A percentile compares a stretch with the other conserved stretches of the same genome.
Evolutionary conservation across 1,284 basidiomycete species (phyloP).

Genomic region (Microbotryum silenes-acaulis): DNA sequence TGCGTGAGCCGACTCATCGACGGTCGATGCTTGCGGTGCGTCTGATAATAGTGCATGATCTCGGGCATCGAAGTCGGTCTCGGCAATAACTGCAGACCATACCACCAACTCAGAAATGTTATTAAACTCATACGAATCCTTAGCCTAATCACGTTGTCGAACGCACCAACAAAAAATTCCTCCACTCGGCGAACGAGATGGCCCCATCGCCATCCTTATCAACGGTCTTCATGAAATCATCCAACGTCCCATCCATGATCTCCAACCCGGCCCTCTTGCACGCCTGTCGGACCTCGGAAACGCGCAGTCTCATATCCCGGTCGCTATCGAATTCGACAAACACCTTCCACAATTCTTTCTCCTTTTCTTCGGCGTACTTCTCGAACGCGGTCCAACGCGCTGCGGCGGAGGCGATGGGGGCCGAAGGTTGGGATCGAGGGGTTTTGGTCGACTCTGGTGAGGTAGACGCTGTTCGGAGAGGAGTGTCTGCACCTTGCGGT

Average conservation of each 20-base stretch:
- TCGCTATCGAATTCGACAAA: constrained; percentile 26
- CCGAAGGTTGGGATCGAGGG: neutral
- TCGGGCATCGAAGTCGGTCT: constrained; percentile 70
- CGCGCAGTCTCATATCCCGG: constrained; percentile 22
- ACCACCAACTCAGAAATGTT: neutral
- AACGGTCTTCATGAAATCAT: constrained; percentile 29
- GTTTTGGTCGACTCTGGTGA: constrained; percentile 2
- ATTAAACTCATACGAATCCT: neutral
- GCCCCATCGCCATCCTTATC: constrained; percentile 23
- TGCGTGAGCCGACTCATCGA: constrained; percentile 31
- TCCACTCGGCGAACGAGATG: constrained; percentile 75
- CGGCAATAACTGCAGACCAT: constrained; percentile 52
- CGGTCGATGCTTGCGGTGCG: constrained; percentile 20
- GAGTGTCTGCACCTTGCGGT: too few relatives aligned
- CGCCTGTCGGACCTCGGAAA: constrained; percentile 18
- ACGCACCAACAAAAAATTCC: constrained; percentile 68
- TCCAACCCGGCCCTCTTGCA: constrained; percentile 26
- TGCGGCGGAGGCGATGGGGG: neutral
- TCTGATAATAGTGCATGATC: constrained; percentile 55
- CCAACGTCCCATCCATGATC: constrained; percentile 13
- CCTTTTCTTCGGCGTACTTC: constrained; percentile 27
- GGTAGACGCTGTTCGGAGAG: constrained; percentile 5
- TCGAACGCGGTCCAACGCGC: constrained; percentile 25
- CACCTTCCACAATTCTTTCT: constrained; percentile 22
- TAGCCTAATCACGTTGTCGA: neutral